These are phyloP conservation scores for Gloeostereum incarnatum DNA, from an alignment of 768 basidiomycete species.

Conservation along the genomic window DNA sequence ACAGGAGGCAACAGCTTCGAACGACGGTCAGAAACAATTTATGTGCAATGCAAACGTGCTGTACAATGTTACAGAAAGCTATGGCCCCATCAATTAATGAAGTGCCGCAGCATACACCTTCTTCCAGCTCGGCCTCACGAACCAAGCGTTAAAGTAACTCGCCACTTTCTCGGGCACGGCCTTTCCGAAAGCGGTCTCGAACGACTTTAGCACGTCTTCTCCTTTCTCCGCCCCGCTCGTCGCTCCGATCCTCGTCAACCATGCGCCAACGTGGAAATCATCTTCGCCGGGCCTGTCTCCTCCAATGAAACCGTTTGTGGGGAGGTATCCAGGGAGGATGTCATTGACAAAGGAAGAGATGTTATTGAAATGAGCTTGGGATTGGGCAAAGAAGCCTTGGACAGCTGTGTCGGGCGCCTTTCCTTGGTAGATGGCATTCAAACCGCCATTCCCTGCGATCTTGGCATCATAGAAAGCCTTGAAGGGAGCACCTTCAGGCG, in stretches of 20 bases:
- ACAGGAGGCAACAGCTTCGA: not conserved
- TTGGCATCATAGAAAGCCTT: conserved; percentile 35
- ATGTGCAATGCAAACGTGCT: too few relatives aligned
- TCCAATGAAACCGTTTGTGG: conserved; percentile 34
- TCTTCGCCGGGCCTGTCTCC: conserved; percentile 39
- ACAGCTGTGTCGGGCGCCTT: conserved; percentile 23
- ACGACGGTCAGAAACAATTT: not conserved
- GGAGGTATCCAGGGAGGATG: conserved; percentile 29
- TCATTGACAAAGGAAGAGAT: conserved; percentile 26
- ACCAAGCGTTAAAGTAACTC: conserved; percentile 36
- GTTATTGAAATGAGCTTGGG: conserved; percentile 26
- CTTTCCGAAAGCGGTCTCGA: conserved; percentile 29
- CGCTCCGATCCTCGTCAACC: conserved; percentile 38
- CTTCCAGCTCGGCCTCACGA: conserved; percentile 33
- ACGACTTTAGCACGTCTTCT: conserved; percentile 23
- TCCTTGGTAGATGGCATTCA: conserved; percentile 32
- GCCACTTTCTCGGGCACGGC: conserved; percentile 26
- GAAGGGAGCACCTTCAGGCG: conserved; percentile 23
- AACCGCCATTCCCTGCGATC: conserved; percentile 24
- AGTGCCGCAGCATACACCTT: conserved; percentile 32
- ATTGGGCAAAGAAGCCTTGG: conserved; percentile 26
- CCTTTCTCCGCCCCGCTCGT: conserved; percentile 24
- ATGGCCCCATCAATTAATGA: conserved; percentile 20
- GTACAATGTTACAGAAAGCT: conserved; percentile 3
- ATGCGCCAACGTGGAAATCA: conserved; percentile 45